Conservation (phyloP, 2,329 filamentous ascomycete genomes). For the Thielaviopsis ethacetica region DNA sequence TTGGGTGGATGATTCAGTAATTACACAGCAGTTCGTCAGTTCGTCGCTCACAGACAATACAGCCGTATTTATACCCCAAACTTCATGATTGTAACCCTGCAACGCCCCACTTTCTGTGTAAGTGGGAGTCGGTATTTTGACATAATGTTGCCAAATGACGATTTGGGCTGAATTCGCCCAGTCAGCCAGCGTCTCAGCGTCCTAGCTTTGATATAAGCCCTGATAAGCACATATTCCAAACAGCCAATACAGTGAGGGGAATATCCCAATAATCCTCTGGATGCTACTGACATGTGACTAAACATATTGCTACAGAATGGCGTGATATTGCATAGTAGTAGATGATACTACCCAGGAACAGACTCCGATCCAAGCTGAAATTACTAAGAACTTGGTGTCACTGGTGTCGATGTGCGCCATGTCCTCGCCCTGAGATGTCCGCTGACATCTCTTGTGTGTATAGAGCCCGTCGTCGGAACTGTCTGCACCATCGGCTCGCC, state of each 20-base stretch:
- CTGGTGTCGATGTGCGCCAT: neutral
- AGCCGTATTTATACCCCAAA: neutral
- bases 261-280: too few relatives aligned
- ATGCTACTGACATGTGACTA: too few relatives aligned
- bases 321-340: too few relatives aligned
- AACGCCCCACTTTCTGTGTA: neutral
- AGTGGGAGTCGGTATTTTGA: neutral
- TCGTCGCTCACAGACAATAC: too few relatives aligned
- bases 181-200: too few relatives aligned
- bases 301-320: too few relatives aligned
- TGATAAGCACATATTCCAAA: too few relatives aligned
- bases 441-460: neutral
- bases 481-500: constrained; percentile 19
- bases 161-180: neutral
- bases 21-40: too few relatives aligned
- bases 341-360: too few relatives aligned
- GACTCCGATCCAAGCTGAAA: too few relatives aligned
- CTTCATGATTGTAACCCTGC: neutral
- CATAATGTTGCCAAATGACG: neutral
- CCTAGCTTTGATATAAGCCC: neutral
- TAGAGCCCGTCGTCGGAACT: neutral
- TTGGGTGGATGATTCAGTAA: neutral
- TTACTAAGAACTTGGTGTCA: too few relatives aligned
- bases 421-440: neutral
- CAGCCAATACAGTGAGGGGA: too few relatives aligned